These are phyloP conservation scores for Tylopilus sp. DNA, from an alignment of 768 basidiomycete species.

Conservation along the genomic window DNA sequence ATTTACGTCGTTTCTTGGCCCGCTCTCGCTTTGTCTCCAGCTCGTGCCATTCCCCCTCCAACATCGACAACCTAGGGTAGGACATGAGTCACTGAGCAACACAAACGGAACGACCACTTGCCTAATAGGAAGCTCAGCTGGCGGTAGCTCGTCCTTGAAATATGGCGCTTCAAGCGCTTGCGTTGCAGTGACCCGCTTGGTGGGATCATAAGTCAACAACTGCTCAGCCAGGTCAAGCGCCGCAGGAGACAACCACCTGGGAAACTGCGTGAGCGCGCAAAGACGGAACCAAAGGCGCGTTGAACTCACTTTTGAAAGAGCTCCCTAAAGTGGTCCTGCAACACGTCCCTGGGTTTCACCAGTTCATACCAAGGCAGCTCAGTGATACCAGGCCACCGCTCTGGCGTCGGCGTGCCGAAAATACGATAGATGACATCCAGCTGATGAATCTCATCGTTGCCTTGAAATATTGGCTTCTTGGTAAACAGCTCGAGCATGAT, in stretches of 20 bases:
- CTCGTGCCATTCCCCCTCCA: slow-evolving; percentile 98
- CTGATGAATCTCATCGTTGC: slow-evolving; percentile 96
- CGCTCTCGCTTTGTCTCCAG: slow-evolving; percentile 92
- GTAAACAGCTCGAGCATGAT: slow-evolving; percentile 98
- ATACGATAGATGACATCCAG: slow-evolving; percentile 90
- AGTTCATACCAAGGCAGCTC: slow-evolving; percentile 98
- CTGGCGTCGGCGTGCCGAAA: slow-evolving; percentile 82
- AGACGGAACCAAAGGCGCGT: not conserved
- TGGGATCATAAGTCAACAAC: slow-evolving; percentile 79
- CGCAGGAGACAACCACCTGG: slow-evolving; percentile 84
- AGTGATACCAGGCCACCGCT: slow-evolving; percentile 78
- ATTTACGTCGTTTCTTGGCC: slow-evolving; percentile 72
- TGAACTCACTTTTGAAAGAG: slow-evolving; percentile 79
- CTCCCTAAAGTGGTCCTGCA: slow-evolving; percentile 76
- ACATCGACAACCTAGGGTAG: slow-evolving; percentile 56
- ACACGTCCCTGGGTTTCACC: slow-evolving; percentile 79
- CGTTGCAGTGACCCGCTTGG: slow-evolving; percentile 66
- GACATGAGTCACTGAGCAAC: slow-evolving; percentile 4
- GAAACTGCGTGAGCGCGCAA: not conserved
- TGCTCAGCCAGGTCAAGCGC: slow-evolving; percentile 85
- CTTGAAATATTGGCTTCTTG: slow-evolving; percentile 96
- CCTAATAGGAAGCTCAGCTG: slow-evolving; percentile 72
- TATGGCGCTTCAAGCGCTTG: slow-evolving; percentile 83
- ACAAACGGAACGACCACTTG: slow-evolving; percentile 38
- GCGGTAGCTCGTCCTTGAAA: slow-evolving; percentile 78